phyloP scores from a whole-genome alignment of 495 filamentous ascomycete species.

The Penicillium chermesinum region DNA sequence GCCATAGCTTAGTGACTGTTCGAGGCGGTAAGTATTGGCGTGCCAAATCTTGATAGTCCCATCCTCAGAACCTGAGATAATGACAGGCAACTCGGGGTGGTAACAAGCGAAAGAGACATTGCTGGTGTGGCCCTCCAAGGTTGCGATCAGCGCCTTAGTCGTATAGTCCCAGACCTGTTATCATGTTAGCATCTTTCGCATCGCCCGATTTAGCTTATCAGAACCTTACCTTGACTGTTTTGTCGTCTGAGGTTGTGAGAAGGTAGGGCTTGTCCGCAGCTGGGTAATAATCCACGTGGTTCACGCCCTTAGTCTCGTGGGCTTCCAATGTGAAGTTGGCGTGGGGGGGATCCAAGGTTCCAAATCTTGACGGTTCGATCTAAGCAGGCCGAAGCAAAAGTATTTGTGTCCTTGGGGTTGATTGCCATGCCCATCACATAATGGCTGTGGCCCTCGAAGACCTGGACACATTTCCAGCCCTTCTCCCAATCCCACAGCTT shows the following conservation, averaged over 20 bases:
- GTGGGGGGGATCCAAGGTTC: conserved; percentile 82
- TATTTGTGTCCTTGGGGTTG: conserved; percentile 98
- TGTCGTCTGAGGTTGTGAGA: conserved; percentile 92
- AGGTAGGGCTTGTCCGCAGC: conserved; percentile 96
- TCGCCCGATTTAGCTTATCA: not conserved
- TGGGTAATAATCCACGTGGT: conserved; percentile 96
- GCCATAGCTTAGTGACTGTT: conserved; percentile 93
- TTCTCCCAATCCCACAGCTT: conserved; percentile 99
- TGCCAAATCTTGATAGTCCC: conserved; percentile 99
- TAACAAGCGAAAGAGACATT: conserved; percentile 99
- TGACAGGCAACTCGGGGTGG: conserved; percentile 93
- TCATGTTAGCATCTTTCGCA: not conserved
- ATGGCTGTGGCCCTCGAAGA: conserved; percentile 97
- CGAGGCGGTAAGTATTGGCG: conserved; percentile 90
- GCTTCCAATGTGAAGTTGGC: conserved; percentile 96
- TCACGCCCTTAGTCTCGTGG: conserved; percentile 96
- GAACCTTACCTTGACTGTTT: conserved; percentile 70
- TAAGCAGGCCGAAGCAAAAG: conserved; percentile 93
- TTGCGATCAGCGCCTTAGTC: conserved; percentile 93
- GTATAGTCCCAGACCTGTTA: conserved; percentile 85
- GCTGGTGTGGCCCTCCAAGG: conserved; percentile 92
- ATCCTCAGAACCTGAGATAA: conserved; percentile 98
- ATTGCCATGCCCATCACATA: conserved; percentile 99
- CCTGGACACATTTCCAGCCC: conserved; percentile 94
- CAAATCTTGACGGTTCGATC: conserved; percentile 98